These are phyloP conservation scores for Magnaporthiopsis poae DNA, from an alignment of 2,329 filamentous ascomycete genomes.

Conservation along the genomic window DNA sequence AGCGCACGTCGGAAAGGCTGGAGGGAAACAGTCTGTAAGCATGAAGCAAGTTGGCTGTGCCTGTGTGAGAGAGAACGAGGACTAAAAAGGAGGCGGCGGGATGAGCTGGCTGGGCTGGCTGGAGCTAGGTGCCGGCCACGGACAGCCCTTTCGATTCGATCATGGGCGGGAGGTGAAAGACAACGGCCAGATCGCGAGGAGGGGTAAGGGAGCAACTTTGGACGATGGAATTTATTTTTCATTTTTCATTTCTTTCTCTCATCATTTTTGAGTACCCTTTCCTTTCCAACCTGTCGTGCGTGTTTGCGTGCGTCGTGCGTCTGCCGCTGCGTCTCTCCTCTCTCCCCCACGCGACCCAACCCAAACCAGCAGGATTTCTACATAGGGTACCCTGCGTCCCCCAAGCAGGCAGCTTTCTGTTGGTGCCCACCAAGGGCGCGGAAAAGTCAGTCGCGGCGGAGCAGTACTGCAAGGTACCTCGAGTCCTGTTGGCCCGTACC, in stretches of 20 bases:
- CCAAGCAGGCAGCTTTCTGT: neutral
- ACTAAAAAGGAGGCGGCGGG: neutral
- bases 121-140: too few species aligned
- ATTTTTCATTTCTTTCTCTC: neutral
- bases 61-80: neutral
- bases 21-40: neutral
- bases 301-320: neutral
- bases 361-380: neutral
- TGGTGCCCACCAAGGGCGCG: neutral
- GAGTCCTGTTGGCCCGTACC: neutral
- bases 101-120: neutral
- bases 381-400: too few species aligned
- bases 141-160: neutral
- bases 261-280: neutral
- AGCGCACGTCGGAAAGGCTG: neutral
- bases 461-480: neutral
- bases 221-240: neutral
- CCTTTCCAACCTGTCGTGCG: neutral
- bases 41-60: neutral
- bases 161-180: neutral
- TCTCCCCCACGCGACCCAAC: neutral
- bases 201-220: neutral
- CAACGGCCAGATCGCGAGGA: neutral
- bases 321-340: neutral
- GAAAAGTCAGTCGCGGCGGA: neutral